phyloP scores from a whole-genome alignment of 768 basidiomycete species.

The Tricholoma flavovirens region DNA sequence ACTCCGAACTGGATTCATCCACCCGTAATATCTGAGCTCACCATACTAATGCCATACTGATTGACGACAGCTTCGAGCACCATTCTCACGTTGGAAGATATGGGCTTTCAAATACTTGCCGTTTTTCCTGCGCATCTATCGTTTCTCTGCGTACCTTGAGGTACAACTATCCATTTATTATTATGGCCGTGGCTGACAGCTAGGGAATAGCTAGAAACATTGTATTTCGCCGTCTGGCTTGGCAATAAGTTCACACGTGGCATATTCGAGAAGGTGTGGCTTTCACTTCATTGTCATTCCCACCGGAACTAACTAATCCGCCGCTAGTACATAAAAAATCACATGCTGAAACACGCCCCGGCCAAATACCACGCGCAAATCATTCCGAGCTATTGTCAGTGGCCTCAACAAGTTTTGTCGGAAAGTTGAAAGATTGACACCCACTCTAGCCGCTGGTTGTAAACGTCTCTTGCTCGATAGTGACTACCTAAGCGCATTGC shows the following conservation, averaged over 20 bases:
- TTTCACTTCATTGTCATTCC: background rate
- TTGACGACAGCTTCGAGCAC: background rate
- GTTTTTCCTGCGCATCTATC: constrained; percentile 8
- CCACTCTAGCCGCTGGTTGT: constrained; percentile 39
- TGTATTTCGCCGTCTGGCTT: background rate
- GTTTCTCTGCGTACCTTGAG: constrained; percentile 8
- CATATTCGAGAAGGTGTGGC: constrained; percentile 2
- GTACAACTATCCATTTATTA: background rate
- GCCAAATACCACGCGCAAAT: constrained; percentile 37
- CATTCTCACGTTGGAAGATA: background rate
- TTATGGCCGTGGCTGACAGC: background rate
- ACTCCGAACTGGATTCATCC: constrained; percentile 45
- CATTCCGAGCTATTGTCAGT: constrained; percentile 44
- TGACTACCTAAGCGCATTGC: constrained; percentile 39
- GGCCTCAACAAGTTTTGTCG: background rate
- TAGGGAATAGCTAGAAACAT: background rate
- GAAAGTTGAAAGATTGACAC: background rate
- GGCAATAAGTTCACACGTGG: background rate
- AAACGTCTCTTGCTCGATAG: constrained; percentile 49
- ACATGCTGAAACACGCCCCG: constrained; percentile 38
- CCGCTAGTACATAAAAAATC: constrained; percentile 11
- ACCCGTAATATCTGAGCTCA: constrained; percentile 24
- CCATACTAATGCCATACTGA: background rate
- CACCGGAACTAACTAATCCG: background rate
- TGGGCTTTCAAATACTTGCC: constrained; percentile 9